These are phyloP conservation scores for Collybia sordida DNA, from an alignment of 768 basidiomycete species.

Conservation along the genomic window DNA sequence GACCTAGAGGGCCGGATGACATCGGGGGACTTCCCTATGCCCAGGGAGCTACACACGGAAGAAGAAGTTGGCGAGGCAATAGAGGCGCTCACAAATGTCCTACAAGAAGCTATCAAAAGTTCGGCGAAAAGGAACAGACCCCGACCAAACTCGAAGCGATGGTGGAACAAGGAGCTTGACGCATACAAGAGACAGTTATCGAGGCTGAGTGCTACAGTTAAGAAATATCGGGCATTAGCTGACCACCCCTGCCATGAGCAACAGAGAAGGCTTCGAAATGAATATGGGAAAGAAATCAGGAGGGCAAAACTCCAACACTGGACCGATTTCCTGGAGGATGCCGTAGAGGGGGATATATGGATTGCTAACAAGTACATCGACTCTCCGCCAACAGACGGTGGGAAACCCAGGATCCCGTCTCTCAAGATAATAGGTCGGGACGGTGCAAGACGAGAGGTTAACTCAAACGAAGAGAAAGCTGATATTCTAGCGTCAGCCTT, in stretches of 20 bases:
- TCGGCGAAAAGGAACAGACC: slow-evolving; percentile 5
- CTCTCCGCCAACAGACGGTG: slow-evolving; percentile 20
- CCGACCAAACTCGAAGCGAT: slow-evolving; percentile 11
- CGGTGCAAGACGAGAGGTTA: not conserved
- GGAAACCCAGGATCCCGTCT: slow-evolving; percentile 23
- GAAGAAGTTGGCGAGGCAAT: not conserved
- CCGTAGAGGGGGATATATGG: not conserved
- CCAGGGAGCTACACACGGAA: not conserved
- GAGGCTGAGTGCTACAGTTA: not conserved
- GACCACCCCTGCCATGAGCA: not conserved
- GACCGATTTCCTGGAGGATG: not conserved
- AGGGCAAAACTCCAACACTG: not conserved
- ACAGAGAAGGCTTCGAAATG: not conserved
- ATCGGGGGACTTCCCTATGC: not conserved
- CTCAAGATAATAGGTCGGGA: slow-evolving; percentile 8
- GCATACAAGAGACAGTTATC: not conserved
- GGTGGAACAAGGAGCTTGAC: slow-evolving; percentile 16
- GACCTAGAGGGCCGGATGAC: too few relatives aligned
- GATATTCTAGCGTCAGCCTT: not conserved
- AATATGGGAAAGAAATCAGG: too few relatives aligned
- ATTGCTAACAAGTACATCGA: slow-evolving; percentile 7
- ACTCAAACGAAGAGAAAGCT: not conserved
- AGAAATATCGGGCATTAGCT: not conserved
- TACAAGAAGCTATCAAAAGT: not conserved
- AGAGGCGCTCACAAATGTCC: not conserved